phyloP scores from a whole-genome alignment of 768 basidiomycete genomes.

The Cubamyces sp. region DNA sequence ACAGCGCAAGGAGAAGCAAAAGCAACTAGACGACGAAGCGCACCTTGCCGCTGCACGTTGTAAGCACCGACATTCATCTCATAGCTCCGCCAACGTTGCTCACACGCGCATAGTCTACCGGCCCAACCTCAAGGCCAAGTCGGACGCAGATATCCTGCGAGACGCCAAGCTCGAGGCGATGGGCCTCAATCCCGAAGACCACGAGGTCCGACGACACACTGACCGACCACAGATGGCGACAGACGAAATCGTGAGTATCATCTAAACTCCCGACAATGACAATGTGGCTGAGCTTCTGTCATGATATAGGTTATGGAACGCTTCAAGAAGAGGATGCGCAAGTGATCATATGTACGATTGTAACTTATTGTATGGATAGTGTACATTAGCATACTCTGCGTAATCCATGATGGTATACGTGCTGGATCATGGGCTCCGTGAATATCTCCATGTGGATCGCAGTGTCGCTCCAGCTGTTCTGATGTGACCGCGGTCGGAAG shows the following conservation, averaged over 20 bases:
- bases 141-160: constrained; percentile 85
- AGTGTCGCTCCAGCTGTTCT: no score
- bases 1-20: constrained; percentile 59
- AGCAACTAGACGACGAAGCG: constrained; percentile 68
- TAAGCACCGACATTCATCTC: constrained; percentile 43
- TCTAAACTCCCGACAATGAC: background rate
- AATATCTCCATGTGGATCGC: no score
- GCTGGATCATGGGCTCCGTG: background rate
- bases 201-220: constrained; percentile 42
- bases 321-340: constrained; percentile 95
- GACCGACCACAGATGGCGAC: constrained; percentile 83
- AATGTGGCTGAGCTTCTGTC: background rate
- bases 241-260: constrained; percentile 79
- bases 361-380: background rate
- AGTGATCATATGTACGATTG: constrained; percentile 38
- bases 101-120: constrained; percentile 67
- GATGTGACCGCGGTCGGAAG: no score
- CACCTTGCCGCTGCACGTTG: constrained; percentile 89
- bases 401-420: background rate
- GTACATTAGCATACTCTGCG: background rate
- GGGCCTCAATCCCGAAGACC: constrained; percentile 66
- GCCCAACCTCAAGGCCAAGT: constrained; percentile 79
- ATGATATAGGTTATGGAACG: constrained; percentile 82
- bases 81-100: constrained; percentile 11
- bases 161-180: constrained; percentile 89